Percentiles rank a stretch among this genome's conserved stretches.
phyloP scores from a whole-genome alignment of 306 rosid species.

The Fragaria vesca region DNA sequence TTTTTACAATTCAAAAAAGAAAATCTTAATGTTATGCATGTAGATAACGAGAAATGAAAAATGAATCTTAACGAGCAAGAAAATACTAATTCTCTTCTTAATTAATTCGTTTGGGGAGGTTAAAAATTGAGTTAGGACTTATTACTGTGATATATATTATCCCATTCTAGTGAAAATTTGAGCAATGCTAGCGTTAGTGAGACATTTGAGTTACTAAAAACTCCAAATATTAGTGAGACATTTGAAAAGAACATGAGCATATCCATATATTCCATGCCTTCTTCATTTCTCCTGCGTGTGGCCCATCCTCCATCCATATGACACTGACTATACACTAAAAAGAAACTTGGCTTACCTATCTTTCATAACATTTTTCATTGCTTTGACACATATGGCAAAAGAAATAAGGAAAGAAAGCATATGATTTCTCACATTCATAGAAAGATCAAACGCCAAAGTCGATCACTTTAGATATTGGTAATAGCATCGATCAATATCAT shows the following conservation, averaged over 20 bases:
- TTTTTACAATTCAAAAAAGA: too few relatives aligned
- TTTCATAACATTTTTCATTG: neutral
- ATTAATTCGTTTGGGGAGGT: too few relatives aligned
- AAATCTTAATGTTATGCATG: too few relatives aligned
- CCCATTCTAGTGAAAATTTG: too few relatives aligned
- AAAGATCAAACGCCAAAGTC: slow-evolving; percentile 7
- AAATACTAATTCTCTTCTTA: too few relatives aligned
- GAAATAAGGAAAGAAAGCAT: neutral
- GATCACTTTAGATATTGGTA: neutral
- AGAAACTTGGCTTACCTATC: neutral
- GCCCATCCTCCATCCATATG: neutral
- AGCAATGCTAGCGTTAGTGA: neutral
- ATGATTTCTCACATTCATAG: neutral
- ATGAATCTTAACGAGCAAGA: too few relatives aligned
- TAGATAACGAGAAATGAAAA: too few relatives aligned
- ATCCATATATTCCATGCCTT: neutral
- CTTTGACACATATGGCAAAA: neutral
- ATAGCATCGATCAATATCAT: neutral
- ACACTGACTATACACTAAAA: neutral
- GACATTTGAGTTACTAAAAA: neutral
- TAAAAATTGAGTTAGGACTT: too few relatives aligned
- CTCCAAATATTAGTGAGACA: neutral
- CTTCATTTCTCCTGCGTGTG: neutral
- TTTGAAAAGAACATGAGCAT: neutral
- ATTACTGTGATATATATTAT: too few relatives aligned